Conservation (phyloP, 31 red algal species). For the Asparagopsis taxiformis region DNA sequence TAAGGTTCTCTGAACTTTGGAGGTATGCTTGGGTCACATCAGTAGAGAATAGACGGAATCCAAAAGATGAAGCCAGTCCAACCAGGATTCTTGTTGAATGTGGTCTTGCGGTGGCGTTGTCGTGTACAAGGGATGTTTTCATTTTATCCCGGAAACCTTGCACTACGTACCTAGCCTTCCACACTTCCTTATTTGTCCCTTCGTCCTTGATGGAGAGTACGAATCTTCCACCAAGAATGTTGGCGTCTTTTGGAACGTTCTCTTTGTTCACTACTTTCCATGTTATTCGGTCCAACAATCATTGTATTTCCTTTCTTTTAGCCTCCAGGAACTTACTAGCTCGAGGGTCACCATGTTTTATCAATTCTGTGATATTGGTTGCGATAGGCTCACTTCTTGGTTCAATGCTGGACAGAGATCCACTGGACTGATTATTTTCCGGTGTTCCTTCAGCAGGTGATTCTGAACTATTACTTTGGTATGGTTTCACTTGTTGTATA, state of each 20-base stretch:
- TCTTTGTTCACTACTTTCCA: conserved; percentile 4
- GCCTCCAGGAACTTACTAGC: not conserved
- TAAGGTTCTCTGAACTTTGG: conserved; percentile 13
- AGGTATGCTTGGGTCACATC: conserved; percentile 34
- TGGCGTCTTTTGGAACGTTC: conserved; percentile 8
- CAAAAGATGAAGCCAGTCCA: conserved; percentile 1
- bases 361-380: not conserved
- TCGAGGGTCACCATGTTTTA: not conserved
- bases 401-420: not conserved
- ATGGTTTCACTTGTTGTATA: not conserved
- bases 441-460: not conserved
- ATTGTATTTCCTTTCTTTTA: not conserved
- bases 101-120: not conserved
- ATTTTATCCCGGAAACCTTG: conserved; percentile 8
- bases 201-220: conserved; percentile 16
- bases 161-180: conserved; percentile 28
- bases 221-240: conserved; percentile 25
- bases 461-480: not conserved
- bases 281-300: not conserved
- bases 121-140: not conserved
- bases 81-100: conserved; percentile 12
- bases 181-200: conserved; percentile 11
- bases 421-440: not conserved
- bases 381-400: not conserved
- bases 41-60: conserved; percentile 4